These are phyloP conservation scores for Nothophytophthora sp. DNA, from an alignment of 352 stramenopile genomes.

Conservation along the genomic window DNA sequence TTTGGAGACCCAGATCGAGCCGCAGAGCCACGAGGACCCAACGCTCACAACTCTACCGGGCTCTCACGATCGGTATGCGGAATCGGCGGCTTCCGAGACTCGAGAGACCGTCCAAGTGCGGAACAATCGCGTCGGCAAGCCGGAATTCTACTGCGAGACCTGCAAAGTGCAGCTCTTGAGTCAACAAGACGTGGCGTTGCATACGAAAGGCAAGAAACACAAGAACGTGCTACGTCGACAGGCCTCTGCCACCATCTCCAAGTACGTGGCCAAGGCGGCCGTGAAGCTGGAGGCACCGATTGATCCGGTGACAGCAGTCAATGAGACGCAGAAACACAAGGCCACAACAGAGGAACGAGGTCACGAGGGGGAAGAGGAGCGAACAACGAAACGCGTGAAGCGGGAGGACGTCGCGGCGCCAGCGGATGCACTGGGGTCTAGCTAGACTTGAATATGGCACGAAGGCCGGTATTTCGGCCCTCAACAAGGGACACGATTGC, in stretches of 20 bases:
- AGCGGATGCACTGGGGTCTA: background rate
- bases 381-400: conserved; percentile 30
- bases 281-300: conserved; percentile 8
- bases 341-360: conserved; percentile 4
- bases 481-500: too few species aligned
- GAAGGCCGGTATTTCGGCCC: too few species aligned
- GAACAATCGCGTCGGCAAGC: conserved; percentile 26
- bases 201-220: conserved; percentile 83
- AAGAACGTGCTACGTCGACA: conserved; percentile 71
- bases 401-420: conserved; percentile 2
- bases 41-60: conserved; percentile 33
- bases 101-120: conserved; percentile 8
- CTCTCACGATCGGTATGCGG: conserved; percentile 36
- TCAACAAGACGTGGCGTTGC: conserved; percentile 71
- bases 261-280: conserved; percentile 37
- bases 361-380: conserved; percentile 21
- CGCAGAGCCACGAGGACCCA: conserved; percentile 7
- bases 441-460: background rate
- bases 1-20: conserved; percentile 16
- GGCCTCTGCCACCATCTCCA: conserved; percentile 51
- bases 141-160: conserved; percentile 63
- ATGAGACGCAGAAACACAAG: background rate
- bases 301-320: background rate
- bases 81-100: conserved; percentile 12
- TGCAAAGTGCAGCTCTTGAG: conserved; percentile 77